phyloP scores from a whole-genome alignment of 1,139 yeast species.

The Candida tetrigidarum region DNA sequence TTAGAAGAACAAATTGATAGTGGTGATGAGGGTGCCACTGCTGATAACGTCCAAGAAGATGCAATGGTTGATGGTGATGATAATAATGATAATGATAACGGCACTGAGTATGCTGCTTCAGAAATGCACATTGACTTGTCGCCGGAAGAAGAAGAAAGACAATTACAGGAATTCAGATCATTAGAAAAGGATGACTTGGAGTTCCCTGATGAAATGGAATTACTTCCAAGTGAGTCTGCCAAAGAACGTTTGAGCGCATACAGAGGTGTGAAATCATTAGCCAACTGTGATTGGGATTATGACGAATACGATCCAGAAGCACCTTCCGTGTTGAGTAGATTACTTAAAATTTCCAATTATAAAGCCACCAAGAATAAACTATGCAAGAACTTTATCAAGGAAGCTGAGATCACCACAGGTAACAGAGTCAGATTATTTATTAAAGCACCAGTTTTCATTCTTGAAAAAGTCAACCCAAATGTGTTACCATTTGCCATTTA shows the following conservation, averaged over 20 bases:
- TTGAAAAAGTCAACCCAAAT: conserved; percentile 45
- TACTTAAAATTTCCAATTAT: conserved; percentile 75
- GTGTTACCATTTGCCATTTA: conserved; percentile 63
- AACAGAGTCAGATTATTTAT: conserved; percentile 62
- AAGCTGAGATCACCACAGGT: conserved; percentile 70
- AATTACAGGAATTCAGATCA: conserved; percentile 68
- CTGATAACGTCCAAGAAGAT: conserved; percentile 41
- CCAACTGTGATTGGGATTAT: conserved; percentile 84
- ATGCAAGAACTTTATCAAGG: conserved; percentile 60
- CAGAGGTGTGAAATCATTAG: conserved; percentile 85
- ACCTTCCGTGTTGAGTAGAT: conserved; percentile 79
- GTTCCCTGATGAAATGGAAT: conserved; percentile 94
- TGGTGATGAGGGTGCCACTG: conserved; percentile 21
- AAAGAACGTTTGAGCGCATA: conserved; percentile 74
- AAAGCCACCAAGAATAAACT: conserved; percentile 77
- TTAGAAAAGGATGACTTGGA: conserved; percentile 84
- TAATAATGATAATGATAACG: conserved; percentile 28
- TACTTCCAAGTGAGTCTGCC: conserved; percentile 76
- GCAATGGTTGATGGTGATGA: conserved; percentile 30
- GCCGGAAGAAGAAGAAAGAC: conserved; percentile 84
- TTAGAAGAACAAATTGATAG: conserved; percentile 42
- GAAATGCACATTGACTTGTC: conserved; percentile 76
- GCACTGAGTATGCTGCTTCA: conserved; percentile 50
- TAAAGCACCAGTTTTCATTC: conserved; percentile 59
- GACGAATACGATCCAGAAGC: conserved; percentile 79